phyloP scores from a whole-genome alignment of 768 basidiomycete species.

The Hemileccinum rubropunctum region DNA sequence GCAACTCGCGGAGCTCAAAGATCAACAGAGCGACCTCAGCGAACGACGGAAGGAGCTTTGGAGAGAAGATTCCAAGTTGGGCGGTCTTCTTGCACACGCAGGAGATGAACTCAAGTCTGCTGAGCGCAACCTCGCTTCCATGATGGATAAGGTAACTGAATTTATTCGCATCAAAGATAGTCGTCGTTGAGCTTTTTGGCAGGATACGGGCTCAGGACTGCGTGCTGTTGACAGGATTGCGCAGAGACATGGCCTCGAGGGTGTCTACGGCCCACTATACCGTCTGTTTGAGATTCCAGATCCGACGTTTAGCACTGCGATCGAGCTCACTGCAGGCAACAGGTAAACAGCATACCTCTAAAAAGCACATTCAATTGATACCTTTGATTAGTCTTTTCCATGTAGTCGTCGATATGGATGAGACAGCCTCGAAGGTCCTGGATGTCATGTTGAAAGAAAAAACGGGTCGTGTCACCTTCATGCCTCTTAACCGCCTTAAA shows the following conservation, averaged over 20 bases:
- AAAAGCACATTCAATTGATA: slow-evolving; percentile 1
- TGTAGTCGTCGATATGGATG: slow-evolving; percentile 95
- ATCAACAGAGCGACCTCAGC: slow-evolving; percentile 61
- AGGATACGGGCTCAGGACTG: slow-evolving; percentile 92
- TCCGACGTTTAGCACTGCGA: slow-evolving; percentile 82
- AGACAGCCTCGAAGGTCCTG: slow-evolving; percentile 87
- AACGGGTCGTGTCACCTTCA: slow-evolving; percentile 94
- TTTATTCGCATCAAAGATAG: background rate
- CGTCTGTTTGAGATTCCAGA: slow-evolving; percentile 90
- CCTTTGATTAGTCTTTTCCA: slow-evolving; percentile 69
- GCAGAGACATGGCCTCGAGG: slow-evolving; percentile 66
- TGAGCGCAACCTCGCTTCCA: slow-evolving; percentile 75
- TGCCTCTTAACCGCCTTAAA: slow-evolving; percentile 94
- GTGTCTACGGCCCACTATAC: slow-evolving; percentile 93
- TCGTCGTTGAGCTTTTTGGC: background rate
- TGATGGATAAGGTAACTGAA: slow-evolving; percentile 88
- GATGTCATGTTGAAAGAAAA: slow-evolving; percentile 93
- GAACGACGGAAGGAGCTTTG: slow-evolving; percentile 91
- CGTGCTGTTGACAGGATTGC: slow-evolving; percentile 84
- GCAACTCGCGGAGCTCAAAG: slow-evolving; percentile 58
- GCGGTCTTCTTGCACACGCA: slow-evolving; percentile 72
- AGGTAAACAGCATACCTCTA: slow-evolving; percentile 49
- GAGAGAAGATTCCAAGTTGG: slow-evolving; percentile 91
- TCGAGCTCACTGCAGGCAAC: slow-evolving; percentile 94
- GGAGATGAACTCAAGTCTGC: slow-evolving; percentile 77